Conservation (phyloP, 2,329 filamentous ascomycete genomes). For the Dichotomopilus funicola region DNA sequence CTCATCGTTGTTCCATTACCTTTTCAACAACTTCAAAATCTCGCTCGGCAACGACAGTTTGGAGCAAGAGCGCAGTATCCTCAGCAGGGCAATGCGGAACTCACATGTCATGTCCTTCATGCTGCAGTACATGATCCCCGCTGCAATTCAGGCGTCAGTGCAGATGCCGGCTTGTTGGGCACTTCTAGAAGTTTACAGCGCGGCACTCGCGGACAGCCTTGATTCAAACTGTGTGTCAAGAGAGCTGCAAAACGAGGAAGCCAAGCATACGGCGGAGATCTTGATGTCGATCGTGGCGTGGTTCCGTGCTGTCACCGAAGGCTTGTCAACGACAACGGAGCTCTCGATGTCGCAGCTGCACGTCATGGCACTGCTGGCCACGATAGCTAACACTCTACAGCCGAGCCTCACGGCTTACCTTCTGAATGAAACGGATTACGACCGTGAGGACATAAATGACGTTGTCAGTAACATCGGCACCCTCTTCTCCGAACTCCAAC, state of each 20-base stretch:
- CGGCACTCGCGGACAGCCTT: constrained; percentile 36
- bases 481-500: not conserved
- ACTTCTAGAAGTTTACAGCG: constrained; percentile 45
- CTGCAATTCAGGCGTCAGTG: constrained; percentile 38
- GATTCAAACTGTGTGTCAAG: constrained; percentile 30
- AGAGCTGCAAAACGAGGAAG: constrained; percentile 23
- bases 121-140: constrained; percentile 47
- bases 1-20: constrained; percentile 49
- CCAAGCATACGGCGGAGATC: constrained; percentile 7
- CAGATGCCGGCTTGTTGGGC: constrained; percentile 36
- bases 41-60: constrained; percentile 45
- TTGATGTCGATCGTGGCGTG: constrained; percentile 12
- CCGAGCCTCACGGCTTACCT: constrained; percentile 11
- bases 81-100: constrained; percentile 44
- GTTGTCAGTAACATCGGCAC: not conserved
- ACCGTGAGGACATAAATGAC: not conserved
- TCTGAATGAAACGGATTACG: not conserved
- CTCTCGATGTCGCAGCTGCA: constrained; percentile 12
- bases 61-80: constrained; percentile 39
- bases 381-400: constrained; percentile 10
- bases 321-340: not conserved
- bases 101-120: constrained; percentile 41
- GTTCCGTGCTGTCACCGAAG: not conserved
- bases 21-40: constrained; percentile 52
- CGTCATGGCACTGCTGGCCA: constrained; percentile 12